A percentile compares a stretch with the other conserved stretches of the same genome.
These are phyloP conservation scores for Nepenthes mirabilis DNA, from an alignment of 148 eudicot species.

Conservation along the genomic window DNA sequence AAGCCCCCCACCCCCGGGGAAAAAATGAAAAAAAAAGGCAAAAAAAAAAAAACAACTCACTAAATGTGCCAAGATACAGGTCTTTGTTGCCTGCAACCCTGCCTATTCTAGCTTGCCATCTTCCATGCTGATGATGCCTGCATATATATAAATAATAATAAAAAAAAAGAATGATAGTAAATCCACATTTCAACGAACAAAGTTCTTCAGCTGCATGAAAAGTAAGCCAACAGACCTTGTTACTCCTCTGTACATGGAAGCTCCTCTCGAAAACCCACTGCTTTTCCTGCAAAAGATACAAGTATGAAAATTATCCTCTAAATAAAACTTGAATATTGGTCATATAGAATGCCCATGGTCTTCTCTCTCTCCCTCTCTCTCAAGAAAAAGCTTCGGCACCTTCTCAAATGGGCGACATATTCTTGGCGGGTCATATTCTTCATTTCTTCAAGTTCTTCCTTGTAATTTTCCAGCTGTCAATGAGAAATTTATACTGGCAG, in stretches of 20 bases:
- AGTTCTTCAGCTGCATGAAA: neutral
- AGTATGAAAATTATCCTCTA: neutral
- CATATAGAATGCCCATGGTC: neutral
- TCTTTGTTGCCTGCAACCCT: constrained; percentile 95
- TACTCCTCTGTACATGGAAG: constrained; percentile 92
- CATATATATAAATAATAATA: neutral
- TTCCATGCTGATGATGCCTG: constrained; percentile 97
- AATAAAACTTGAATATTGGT: neutral
- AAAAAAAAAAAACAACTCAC: constrained; percentile 21
- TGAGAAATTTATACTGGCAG: neutral
- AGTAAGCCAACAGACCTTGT: constrained; percentile 38
- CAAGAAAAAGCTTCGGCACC: constrained; percentile 20
- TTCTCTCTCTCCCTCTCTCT: neutral
- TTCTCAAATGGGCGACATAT: constrained; percentile 80
- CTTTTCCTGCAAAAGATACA: constrained; percentile 50
- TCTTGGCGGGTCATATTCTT: constrained; percentile 87
- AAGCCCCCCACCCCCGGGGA: too few species aligned
- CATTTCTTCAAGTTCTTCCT: constrained; percentile 63
- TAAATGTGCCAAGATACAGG: constrained; percentile 89
- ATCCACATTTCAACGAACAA: neutral
- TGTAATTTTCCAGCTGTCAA: constrained; percentile 64
- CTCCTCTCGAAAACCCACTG: constrained; percentile 94
- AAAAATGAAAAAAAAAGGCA: neutral
- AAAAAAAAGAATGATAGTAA: neutral
- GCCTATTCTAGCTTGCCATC: constrained; percentile 98